Conservation (phyloP, 2,329 filamentous ascomycete genomes). For the Rutstroemia sydowiana region DNA sequence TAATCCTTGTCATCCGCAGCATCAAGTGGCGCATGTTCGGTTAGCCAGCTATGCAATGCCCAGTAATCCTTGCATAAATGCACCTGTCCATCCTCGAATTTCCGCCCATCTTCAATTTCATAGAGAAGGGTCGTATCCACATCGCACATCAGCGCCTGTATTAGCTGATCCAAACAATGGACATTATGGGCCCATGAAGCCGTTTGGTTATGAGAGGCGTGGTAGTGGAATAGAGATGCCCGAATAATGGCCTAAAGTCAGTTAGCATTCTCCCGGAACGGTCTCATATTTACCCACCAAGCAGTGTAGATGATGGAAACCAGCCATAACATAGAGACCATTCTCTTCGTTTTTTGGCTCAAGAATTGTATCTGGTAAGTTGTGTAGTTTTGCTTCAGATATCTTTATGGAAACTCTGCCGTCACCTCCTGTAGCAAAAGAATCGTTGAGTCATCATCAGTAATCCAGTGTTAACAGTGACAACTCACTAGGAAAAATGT, state of each 20-base stretch:
- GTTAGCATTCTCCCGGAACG: no score
- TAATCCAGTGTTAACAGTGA: no score
- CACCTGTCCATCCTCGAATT: background rate
- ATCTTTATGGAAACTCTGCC: background rate
- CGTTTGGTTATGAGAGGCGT: background rate
- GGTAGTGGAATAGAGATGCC: background rate
- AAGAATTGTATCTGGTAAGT: background rate
- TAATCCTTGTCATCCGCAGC: background rate
- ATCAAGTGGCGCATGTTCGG: background rate
- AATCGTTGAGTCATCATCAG: no score
- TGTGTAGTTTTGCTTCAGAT: background rate
- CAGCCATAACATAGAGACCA: background rate
- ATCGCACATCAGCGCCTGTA: background rate
- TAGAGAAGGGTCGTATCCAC: background rate
- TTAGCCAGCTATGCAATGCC: background rate
- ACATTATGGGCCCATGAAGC: background rate
- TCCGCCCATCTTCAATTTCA: background rate
- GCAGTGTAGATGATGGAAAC: slow-evolving; percentile 1
- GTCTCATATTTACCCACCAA: no score
- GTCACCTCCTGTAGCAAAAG: background rate
- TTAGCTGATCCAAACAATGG: background rate
- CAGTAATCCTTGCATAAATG: background rate
- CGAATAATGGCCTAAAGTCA: no score
- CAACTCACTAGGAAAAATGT: background rate
- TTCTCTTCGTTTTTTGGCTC: background rate